phyloP scores from a whole-genome alignment of 345 rosid genomes.

The Cardamine occulta region DNA sequence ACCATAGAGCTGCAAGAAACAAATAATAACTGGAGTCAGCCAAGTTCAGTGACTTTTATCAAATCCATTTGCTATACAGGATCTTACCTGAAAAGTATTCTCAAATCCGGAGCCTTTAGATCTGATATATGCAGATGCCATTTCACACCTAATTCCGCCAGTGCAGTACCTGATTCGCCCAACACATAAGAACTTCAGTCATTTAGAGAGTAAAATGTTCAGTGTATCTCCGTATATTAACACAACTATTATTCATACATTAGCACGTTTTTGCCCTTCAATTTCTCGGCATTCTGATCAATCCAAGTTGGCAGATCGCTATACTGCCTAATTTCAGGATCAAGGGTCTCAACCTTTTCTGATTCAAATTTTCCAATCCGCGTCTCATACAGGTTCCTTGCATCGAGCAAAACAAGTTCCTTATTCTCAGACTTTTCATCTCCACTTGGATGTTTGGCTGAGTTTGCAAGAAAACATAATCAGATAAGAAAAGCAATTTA shows the following conservation, averaged over 20 bases:
- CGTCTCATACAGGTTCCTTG: slow-evolving; percentile 89
- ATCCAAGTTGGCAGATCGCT: slow-evolving; percentile 92
- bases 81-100: slow-evolving; percentile 79
- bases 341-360: slow-evolving; percentile 75
- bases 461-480: slow-evolving; percentile 23
- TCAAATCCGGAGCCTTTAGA: slow-evolving; percentile 91
- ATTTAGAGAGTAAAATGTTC: not conserved
- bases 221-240: slow-evolving; percentile 24
- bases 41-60: slow-evolving; percentile 12
- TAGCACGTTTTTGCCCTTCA: slow-evolving; percentile 75
- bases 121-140: slow-evolving; percentile 93
- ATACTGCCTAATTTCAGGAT: slow-evolving; percentile 87
- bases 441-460: slow-evolving; percentile 47
- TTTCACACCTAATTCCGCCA: slow-evolving; percentile 98
- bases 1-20: slow-evolving; percentile 74
- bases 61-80: slow-evolving; percentile 26
- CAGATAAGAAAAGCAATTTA: slow-evolving; percentile 14
- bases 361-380: slow-evolving; percentile 81
- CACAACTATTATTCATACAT: slow-evolving; percentile 57
- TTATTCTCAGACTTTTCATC: slow-evolving; percentile 45
- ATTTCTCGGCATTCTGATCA: slow-evolving; percentile 65
- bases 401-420: slow-evolving; percentile 77
- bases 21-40: slow-evolving; percentile 22
- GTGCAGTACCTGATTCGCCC: slow-evolving; percentile 81
- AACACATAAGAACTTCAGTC: slow-evolving; percentile 24